Evolutionary conservation across 768 basidiomycete genomes (phyloP), one percentile per base, ranked within the genome.

Genomic region (Neoboletus brunneissimus): DNA sequence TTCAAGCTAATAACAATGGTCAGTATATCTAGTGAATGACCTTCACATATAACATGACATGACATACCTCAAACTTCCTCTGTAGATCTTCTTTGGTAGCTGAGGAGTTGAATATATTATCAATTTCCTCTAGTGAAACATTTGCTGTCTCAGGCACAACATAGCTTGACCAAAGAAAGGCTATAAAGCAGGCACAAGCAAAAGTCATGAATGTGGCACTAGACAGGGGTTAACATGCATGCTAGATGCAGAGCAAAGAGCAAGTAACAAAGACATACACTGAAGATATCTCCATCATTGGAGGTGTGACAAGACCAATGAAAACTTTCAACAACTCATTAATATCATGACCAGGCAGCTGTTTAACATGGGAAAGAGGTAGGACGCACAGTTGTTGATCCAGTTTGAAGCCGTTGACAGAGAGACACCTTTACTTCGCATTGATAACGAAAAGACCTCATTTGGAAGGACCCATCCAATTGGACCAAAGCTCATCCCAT

Each of bases 321-420:
- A 91, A 69, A 65, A 92, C 90, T 91, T 38, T 15, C 6, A 48
- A 37, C 23, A 49, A 10, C 10, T 25, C 12, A 32, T 67, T 22
- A 66, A 20, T 25, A 51, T 44, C 48, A 47, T 48, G 22, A 13
- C 9, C 11, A 20, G 29, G 27, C 13, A 9, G 41, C 3, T 53
- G 18, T 32, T 35, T 16, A 12, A 23, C 15, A 44, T 2, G 22
- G 27, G 9, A 53, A 38, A 32, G 27, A 16, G 40, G 35, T 0
- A 22, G 52, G 15, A 70, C 79, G 2, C 48, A 86, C 87, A 93
- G 56, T 93, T 93, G 64, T 92, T 92, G 25, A 82, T 63, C 91
- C 91, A 93, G 61, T 89, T 90, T n/a, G 87, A 89, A 3, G 89
- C 87, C 2, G 91, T 93, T 20, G 89, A 85, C 22, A 95, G 64